phyloP scores from a whole-genome alignment of 2,329 filamentous ascomycete genomes.

The Fusarium compactum region DNA sequence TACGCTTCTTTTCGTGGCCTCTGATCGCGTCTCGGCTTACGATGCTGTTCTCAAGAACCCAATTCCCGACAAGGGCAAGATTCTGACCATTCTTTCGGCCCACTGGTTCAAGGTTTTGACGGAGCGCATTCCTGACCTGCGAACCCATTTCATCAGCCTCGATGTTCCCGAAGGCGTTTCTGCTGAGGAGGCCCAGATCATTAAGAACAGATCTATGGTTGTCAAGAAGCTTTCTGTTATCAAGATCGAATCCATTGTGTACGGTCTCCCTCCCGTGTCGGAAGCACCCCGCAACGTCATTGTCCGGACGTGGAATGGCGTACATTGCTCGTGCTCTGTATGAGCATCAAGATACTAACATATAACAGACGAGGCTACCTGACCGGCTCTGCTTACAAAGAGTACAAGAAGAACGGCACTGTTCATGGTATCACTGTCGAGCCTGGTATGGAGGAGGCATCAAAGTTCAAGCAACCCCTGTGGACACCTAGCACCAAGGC shows the following conservation, averaged over 20 bases:
- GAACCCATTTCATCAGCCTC: slow-evolving; percentile 65
- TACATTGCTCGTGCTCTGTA: background rate
- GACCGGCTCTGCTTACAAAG: slow-evolving; percentile 85
- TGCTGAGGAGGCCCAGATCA: slow-evolving; percentile 60
- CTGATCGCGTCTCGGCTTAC: slow-evolving; percentile 91
- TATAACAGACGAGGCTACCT: slow-evolving; percentile 75
- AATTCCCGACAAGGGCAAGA: slow-evolving; percentile 65
- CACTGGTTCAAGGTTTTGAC: slow-evolving; percentile 67
- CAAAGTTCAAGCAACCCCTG: slow-evolving; percentile 72
- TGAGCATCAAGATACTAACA: slow-evolving; percentile 4
- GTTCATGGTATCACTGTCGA: slow-evolving; percentile 80
- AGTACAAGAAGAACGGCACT: slow-evolving; percentile 75
- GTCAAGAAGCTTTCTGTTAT: slow-evolving; percentile 80
- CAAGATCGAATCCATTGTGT: slow-evolving; percentile 63
- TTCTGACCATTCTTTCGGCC: slow-evolving; percentile 61
- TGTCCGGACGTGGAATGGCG: background rate
- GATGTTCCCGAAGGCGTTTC: slow-evolving; percentile 54
- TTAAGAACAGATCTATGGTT: slow-evolving; percentile 79
- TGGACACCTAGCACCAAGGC: slow-evolving; percentile 88
- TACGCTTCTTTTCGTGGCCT: slow-evolving; percentile 81
- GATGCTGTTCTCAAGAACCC: slow-evolving; percentile 79
- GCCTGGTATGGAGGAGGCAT: slow-evolving; percentile 74
- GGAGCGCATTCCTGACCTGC: slow-evolving; percentile 60
- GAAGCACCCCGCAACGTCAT: background rate
- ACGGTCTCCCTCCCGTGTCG: background rate